A percentile compares a stretch with the other conserved stretches of the same genome.
Conservation (phyloP, 495 filamentous ascomycete species). For the Cercophora scortea region DNA sequence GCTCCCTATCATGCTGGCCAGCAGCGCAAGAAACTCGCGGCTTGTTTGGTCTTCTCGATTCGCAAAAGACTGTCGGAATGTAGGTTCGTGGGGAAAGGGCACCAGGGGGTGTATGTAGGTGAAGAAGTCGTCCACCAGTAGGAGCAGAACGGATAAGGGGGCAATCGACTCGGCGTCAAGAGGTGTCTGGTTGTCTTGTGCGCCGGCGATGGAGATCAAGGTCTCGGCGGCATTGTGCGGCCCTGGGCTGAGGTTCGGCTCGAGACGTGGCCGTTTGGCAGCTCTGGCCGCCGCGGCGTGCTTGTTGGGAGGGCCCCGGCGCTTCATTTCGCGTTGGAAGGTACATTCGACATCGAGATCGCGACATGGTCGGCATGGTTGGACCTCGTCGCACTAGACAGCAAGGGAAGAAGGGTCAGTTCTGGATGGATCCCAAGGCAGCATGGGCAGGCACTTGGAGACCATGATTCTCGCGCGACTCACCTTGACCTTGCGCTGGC, state of each 20-base stretch:
- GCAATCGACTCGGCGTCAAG: conserved; percentile 67
- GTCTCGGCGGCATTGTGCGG: conserved; percentile 44
- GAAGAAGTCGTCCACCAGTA: conserved; percentile 81
- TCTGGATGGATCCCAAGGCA: background rate
- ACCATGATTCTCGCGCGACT: background rate
- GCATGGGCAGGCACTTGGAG: background rate
- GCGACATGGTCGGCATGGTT: conserved; percentile 72
- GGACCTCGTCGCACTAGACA: conserved; percentile 68
- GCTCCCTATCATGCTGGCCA: conserved; percentile 73
- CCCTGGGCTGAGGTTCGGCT: conserved; percentile 24
- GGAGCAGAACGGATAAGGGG: conserved; percentile 53
- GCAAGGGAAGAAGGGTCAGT: background rate
- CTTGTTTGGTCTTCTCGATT: conserved; percentile 62
- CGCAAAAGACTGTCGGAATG: conserved; percentile 66
- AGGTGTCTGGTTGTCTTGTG: conserved; percentile 16
- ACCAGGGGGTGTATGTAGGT: conserved; percentile 83
- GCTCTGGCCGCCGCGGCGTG: conserved; percentile 67
- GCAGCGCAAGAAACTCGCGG: conserved; percentile 62
- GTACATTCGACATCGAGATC: conserved; percentile 79
- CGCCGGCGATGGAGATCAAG: conserved; percentile 32
- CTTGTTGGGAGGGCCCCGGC: conserved; percentile 78
- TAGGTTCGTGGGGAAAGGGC: conserved; percentile 78
- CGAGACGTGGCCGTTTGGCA: conserved; percentile 54
- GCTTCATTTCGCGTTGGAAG: conserved; percentile 66
- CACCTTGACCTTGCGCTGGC: conserved; percentile 80